Percentiles rank a stretch among this genome's conserved stretches.
These are phyloP conservation scores for Scutellaria minor DNA, from an alignment of 257 asterid species.

Conservation along the genomic window DNA sequence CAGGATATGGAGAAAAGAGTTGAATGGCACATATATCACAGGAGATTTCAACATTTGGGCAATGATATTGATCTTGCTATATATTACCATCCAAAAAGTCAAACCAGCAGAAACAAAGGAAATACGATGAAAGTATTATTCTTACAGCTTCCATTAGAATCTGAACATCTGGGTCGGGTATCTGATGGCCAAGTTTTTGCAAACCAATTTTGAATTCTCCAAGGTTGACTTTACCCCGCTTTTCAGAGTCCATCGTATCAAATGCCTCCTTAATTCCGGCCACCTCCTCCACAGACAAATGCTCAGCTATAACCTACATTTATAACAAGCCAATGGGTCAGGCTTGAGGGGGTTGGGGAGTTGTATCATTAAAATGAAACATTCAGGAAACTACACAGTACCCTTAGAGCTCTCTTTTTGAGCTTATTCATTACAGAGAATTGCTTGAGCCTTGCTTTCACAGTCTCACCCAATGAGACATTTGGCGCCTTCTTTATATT, in stretches of 20 bases:
- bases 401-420: slow-evolving; percentile 74
- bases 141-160: slow-evolving; percentile 81
- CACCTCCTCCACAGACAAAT: slow-evolving; percentile 74
- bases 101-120: slow-evolving; percentile 14
- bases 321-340: slow-evolving; percentile 28
- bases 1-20: not conserved
- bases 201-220: slow-evolving; percentile 63
- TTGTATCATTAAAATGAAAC: slow-evolving; percentile 6
- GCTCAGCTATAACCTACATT: slow-evolving; percentile 68
- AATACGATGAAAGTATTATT: slow-evolving; percentile 3
- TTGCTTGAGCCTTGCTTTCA: slow-evolving; percentile 77
- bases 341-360: not conserved
- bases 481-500: slow-evolving; percentile 72
- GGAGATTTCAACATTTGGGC: slow-evolving; percentile 6
- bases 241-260: slow-evolving; percentile 63
- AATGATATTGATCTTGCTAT: not conserved
- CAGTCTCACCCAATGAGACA: slow-evolving; percentile 75
- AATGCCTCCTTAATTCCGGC: slow-evolving; percentile 76
- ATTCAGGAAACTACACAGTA: slow-evolving; percentile 31
- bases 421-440: slow-evolving; percentile 79
- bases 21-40: slow-evolving; percentile 7
- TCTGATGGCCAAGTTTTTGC: slow-evolving; percentile 67
- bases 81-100: not conserved
- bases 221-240: slow-evolving; percentile 54
- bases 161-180: slow-evolving; percentile 69